These are phyloP conservation scores for Cornus controversa DNA, from an alignment of 148 eudicot genomes.

Conservation along the genomic window DNA sequence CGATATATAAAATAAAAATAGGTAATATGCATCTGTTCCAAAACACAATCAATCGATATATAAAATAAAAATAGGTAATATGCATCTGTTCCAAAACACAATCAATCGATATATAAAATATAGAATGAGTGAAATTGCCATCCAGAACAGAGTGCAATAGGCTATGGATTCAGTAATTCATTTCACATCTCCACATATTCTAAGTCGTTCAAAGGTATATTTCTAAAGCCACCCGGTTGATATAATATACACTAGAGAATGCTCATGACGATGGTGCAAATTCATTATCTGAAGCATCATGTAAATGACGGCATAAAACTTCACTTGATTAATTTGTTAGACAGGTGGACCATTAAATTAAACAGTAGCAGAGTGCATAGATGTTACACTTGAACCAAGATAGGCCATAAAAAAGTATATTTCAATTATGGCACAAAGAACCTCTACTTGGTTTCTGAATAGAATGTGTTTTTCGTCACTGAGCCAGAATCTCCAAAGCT, in stretches of 20 bases:
- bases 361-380: neutral
- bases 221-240: neutral
- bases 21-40: neutral
- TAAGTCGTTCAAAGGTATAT: neutral
- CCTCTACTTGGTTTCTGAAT: neutral
- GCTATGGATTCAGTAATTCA: neutral
- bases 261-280: neutral
- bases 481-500: neutral
- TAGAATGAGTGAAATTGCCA: no score
- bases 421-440: neutral
- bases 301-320: neutral
- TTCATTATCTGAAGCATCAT: neutral
- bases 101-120: no score
- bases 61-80: neutral
- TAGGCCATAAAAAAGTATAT: neutral
- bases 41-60: neutral
- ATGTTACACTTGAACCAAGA: neutral
- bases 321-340: neutral
- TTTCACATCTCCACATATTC: neutral
- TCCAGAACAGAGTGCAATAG: neutral
- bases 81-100: neutral
- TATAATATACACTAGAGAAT: neutral
- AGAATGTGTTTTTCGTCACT: neutral
- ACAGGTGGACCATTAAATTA: neutral
- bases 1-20: no score